phyloP scores from a whole-genome alignment of 1,139 yeast genomes.

The Pichia sp. region DNA sequence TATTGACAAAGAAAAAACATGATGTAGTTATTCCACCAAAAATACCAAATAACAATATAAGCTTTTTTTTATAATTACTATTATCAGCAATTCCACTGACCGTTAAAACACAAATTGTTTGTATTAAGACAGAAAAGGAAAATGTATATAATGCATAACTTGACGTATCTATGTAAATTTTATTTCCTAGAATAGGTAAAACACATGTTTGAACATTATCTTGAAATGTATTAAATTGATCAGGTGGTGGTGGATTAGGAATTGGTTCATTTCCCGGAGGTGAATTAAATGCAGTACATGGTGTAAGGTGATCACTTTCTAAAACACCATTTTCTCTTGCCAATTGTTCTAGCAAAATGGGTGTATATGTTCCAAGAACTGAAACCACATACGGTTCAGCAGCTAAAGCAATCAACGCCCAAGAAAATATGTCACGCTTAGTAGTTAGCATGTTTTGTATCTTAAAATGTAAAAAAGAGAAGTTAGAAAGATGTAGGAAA shows the following conservation, averaged over 20 bases:
- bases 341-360: conserved; percentile 55
- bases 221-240: conserved; percentile 32
- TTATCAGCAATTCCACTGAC: conserved; percentile 63
- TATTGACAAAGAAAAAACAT: conserved; percentile 36
- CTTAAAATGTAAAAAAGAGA: no score
- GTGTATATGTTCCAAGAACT: conserved; percentile 67
- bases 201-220: conserved; percentile 30
- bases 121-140: conserved; percentile 56
- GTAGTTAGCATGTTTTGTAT: conserved; percentile 5
- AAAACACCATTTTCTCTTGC: conserved; percentile 62
- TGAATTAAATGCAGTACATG: conserved; percentile 18
- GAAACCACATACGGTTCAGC: conserved; percentile 70
- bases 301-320: conserved; percentile 36
- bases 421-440: conserved; percentile 11
- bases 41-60: conserved; percentile 48
- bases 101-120: conserved; percentile 57
- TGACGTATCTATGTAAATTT: conserved; percentile 51
- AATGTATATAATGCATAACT: conserved; percentile 65
- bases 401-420: conserved; percentile 32
- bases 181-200: conserved; percentile 32
- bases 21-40: conserved; percentile 50
- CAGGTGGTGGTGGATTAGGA: conserved; percentile 20
- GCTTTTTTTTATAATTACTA: conserved; percentile 44
- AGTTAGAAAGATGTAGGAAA: background rate
- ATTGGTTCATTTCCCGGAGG: conserved; percentile 16